Base-by-base conservation (phyloP, 1,284 basidiomycete species). In the Schizophyllum amplum region DNA sequence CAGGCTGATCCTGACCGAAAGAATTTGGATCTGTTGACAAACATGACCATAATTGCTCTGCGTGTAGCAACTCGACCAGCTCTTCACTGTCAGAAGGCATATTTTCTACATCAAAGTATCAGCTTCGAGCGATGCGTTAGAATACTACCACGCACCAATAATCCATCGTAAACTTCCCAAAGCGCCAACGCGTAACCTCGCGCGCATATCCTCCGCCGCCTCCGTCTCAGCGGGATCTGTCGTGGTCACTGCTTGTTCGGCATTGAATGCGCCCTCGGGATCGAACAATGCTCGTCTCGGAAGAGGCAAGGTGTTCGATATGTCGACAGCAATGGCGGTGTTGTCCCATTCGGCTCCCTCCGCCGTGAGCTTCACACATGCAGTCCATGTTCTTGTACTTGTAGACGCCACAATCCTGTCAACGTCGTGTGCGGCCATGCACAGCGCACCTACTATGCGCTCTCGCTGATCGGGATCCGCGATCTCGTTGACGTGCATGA, bases 361-460 rank as follows among this genome's bases (percentile, higher is more conserved):
- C 53, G 56, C 33, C 33, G 17, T 9, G 7, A 17, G 13, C 33
- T 42, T 42, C 33, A 17, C 17, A 17, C 17, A 42, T 9, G 33
- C 33, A 3, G 33, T 17, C 87, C 88, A 91, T 11, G 82, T 75
- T 55, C 75, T 75, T 15, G 69, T 67, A 0, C 85, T 84, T 17
- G 73, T 67, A 0, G 68, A 64, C 2, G 83, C 71, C 17, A 92
- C 84, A 2, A 74, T 71, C 17, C 84, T 77, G 64, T 94, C 92
- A 22, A 83, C 71, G 63, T 95, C 93, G 66, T 87, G 80, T 20
- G 83, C 78, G 2, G 84, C 76, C 62, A 92, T 78, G 58, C 77
- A 82, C 92, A 92, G 96, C 5, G 89, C 82, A 0, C 92, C 94
- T 0, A 95, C 70, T 26, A 94, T 76, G 46, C 78, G 79, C 52